Conservation (phyloP, 192 early-diverging fungal species). For the Pilaira anomala region DNA sequence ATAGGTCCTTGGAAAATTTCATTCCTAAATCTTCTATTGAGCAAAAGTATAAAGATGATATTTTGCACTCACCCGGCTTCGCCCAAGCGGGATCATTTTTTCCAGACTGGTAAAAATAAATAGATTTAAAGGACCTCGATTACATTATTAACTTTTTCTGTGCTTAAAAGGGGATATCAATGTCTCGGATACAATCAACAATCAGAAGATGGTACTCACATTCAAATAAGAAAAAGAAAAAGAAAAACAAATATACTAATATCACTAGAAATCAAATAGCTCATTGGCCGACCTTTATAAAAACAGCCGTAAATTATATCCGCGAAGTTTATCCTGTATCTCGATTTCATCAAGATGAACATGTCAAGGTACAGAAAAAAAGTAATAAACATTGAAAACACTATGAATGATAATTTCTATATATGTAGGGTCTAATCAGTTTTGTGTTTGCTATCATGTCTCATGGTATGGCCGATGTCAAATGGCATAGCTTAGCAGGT, state of each 20-base stretch:
- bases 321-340: conserved; percentile 52
- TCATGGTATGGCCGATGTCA: conserved; percentile 64
- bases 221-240: too few relatives aligned
- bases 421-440: conserved; percentile 50
- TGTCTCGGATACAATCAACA: conserved; percentile 42
- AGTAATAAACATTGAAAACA: neutral
- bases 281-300: conserved; percentile 71
- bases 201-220: conserved; percentile 49
- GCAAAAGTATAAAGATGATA: conserved; percentile 12
- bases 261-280: too few relatives aligned
- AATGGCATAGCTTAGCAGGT: conserved; percentile 63
- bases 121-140: neutral
- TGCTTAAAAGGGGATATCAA: conserved; percentile 49
- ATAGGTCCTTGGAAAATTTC: conserved; percentile 16
- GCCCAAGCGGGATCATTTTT: conserved; percentile 56
- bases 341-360: conserved; percentile 37
- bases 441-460: conserved; percentile 68
- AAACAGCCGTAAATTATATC: conserved; percentile 52
- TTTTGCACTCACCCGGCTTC: conserved; percentile 18
- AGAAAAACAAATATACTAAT: too few relatives aligned
- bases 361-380: conserved; percentile 39
- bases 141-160: neutral
- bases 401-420: neutral
- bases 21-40: neutral
- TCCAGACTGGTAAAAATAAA: conserved; percentile 54